These are phyloP conservation scores for Chara braunii DNA, from an alignment of 139 green algal genomes.

Conservation along the genomic window DNA sequence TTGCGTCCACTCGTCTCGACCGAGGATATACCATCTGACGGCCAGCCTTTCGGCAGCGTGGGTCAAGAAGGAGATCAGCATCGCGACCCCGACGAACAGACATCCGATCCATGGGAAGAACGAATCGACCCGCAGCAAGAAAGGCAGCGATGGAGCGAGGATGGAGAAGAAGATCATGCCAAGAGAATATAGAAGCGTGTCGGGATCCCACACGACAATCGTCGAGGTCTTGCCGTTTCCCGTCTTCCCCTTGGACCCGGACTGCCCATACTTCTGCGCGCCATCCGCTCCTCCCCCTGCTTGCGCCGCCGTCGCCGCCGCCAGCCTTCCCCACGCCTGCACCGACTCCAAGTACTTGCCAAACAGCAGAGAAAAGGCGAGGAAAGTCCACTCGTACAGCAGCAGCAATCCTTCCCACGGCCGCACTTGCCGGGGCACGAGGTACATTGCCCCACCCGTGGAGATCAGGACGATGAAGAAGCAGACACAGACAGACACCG, in stretches of 20 bases:
- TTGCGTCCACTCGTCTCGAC: too few relatives aligned
- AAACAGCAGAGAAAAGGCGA: slow-evolving; percentile 1
- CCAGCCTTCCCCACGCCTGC: neutral
- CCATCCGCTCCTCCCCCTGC: neutral
- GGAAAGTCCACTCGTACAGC: slow-evolving; percentile 24
- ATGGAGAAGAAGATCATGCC: neutral
- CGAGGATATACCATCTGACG: too few relatives aligned
- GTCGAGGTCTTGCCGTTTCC: neutral
- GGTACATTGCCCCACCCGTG: neutral
- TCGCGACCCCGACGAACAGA: too few relatives aligned
- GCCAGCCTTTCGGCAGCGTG: too few relatives aligned
- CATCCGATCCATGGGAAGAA: too few relatives aligned
- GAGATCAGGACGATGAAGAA: neutral
- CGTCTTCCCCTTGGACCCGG: neutral
- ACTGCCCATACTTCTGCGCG: neutral
- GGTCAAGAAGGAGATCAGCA: too few relatives aligned
- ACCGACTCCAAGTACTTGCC: neutral
- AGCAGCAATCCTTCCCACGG: slow-evolving; percentile 27
- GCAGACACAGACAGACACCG: neutral
- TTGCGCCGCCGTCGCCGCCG: neutral
- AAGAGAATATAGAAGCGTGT: neutral
- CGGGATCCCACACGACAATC: neutral
- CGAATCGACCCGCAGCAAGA: neutral
- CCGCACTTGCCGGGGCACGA: slow-evolving; percentile 4
- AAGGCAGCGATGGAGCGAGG: neutral